phyloP scores from a whole-genome alignment of 2,329 filamentous ascomycete species.

The Plenodomus biglobosus region DNA sequence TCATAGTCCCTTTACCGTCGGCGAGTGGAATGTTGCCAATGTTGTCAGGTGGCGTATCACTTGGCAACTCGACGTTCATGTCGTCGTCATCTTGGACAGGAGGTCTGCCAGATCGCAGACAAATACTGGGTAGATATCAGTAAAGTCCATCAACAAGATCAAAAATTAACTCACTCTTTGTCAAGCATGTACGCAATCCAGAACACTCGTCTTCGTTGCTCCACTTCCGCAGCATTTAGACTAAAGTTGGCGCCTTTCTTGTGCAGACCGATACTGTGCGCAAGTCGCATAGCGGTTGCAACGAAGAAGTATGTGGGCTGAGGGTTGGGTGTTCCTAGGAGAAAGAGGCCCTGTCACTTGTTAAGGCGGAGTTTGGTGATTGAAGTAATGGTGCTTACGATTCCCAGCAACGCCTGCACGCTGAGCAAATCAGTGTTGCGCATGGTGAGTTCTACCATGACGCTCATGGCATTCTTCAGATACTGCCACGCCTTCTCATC shows the following conservation, averaged over 20 bases:
- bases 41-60: slow-evolving; percentile 85
- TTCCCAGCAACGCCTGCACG: slow-evolving; percentile 89
- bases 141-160: neutral
- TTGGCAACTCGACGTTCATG: slow-evolving; percentile 95
- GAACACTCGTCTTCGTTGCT: slow-evolving; percentile 79
- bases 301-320: slow-evolving; percentile 92
- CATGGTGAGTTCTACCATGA: slow-evolving; percentile 91
- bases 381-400: slow-evolving; percentile 54
- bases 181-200: slow-evolving; percentile 77
- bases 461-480: slow-evolving; percentile 93
- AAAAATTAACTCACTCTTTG: slow-evolving; percentile 58
- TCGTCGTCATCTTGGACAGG: slow-evolving; percentile 75
- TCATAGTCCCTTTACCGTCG: slow-evolving; percentile 89
- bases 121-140: slow-evolving; percentile 54
- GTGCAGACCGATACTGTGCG: slow-evolving; percentile 93
- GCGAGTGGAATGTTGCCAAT: slow-evolving; percentile 91
- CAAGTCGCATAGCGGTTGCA: slow-evolving; percentile 83
- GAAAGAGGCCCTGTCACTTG: slow-evolving; percentile 67
- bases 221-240: slow-evolving; percentile 88
- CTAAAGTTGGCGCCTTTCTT: slow-evolving; percentile 92
- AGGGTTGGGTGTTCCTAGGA: slow-evolving; percentile 95
- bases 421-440: slow-evolving; percentile 93
- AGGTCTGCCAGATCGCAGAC: slow-evolving; percentile 69
- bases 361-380: slow-evolving; percentile 17
- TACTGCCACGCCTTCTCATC: slow-evolving; percentile 95